Base-by-base conservation (phyloP, 116 monocot species). In the Cymodocea nodosa region DNA sequence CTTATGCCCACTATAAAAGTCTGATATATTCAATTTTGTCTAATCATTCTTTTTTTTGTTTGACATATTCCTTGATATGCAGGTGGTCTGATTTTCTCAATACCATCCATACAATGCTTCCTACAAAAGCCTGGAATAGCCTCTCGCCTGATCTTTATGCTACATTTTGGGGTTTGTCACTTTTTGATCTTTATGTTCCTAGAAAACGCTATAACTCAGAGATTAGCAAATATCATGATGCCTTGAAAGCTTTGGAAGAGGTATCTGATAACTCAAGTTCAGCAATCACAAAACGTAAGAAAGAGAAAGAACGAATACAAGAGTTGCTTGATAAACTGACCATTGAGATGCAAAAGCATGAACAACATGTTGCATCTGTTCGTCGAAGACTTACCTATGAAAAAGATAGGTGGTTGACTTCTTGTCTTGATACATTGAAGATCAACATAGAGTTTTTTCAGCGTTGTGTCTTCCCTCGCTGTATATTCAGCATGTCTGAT, bases 371-470 rank as follows among this genome's bases (percentile, higher is more conserved):
- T 70, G 65, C 77, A 39, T 97, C 91, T 50, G 97, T 97, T 62
- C 80, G 35, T 57, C 75, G 64, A 71, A 78, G 87, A 54, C 81
- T 97, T 69, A 71, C 64, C 71, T 73, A 62, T 66, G 85, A 97
- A 76, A 97, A 97, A 74, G 88, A 91, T 60, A 85, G 73, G 75
- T 97, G 97, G 97, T 68, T 97, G 49, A 85, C 75, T 77, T 83
- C 83, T 19, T 85, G 88, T 59, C 84, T 78, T 24, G 97, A 97
- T 68, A 82, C 85, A 15, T 71, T 82, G 66, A 95, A 90, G 74
- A 88, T 80, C 50, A 97, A 91, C 69, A 88, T 90, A 83, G 97
- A 97, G 56, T 97, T 97, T 77, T 80, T 88, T 67, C 97, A 97
- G 71, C 82, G 88, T 1, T 97, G 97, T 59, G 78, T 97, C 50